Percentiles rank a stretch among this genome's conserved stretches.
Evolutionary conservation across 805 yeast species (phyloP).

Genomic region (Metschnikowia peoriensis): DNA sequence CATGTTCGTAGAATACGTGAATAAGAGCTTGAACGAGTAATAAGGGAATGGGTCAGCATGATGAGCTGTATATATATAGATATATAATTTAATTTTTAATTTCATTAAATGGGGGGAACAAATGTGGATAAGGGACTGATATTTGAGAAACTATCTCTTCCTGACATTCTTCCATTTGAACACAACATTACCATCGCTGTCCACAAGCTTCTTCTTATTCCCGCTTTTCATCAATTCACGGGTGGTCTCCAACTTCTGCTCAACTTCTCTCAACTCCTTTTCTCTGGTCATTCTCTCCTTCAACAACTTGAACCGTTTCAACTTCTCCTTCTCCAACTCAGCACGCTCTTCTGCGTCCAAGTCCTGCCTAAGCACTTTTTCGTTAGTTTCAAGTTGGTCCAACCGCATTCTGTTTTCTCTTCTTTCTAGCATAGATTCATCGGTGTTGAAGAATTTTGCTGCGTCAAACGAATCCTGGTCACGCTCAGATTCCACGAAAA

Average conservation of each 20-base stretch:
- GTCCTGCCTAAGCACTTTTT: conserved; percentile 29
- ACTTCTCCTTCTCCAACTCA: conserved; percentile 49
- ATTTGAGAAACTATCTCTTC: conserved; percentile 39
- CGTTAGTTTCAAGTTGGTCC: conserved; percentile 53
- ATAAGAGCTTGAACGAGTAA: conserved; percentile 49
- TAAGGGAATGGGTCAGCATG: background rate
- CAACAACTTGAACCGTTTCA: conserved; percentile 58
- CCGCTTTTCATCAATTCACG: conserved; percentile 91
- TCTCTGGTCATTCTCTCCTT: conserved; percentile 70
- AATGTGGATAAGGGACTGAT: too few species aligned
- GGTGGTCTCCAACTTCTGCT: conserved; percentile 70
- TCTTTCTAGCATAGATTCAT: conserved; percentile 54
- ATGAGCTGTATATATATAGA: background rate
- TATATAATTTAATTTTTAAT: too few species aligned
- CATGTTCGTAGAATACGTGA: conserved; percentile 75
- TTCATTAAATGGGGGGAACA: background rate
- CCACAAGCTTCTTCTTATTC: conserved; percentile 70
- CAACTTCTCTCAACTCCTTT: conserved; percentile 62
- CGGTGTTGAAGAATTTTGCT: conserved; percentile 68
- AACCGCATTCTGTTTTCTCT: conserved; percentile 70
- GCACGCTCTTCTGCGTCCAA: conserved; percentile 33
- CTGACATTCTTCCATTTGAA: conserved; percentile 87
- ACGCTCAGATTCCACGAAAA: conserved; percentile 69
- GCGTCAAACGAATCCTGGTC: conserved; percentile 61
- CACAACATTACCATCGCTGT: conserved; percentile 60